phyloP scores from a whole-genome alignment of 2,329 filamentous ascomycete species.

The Diplodia scrobiculata region DNA sequence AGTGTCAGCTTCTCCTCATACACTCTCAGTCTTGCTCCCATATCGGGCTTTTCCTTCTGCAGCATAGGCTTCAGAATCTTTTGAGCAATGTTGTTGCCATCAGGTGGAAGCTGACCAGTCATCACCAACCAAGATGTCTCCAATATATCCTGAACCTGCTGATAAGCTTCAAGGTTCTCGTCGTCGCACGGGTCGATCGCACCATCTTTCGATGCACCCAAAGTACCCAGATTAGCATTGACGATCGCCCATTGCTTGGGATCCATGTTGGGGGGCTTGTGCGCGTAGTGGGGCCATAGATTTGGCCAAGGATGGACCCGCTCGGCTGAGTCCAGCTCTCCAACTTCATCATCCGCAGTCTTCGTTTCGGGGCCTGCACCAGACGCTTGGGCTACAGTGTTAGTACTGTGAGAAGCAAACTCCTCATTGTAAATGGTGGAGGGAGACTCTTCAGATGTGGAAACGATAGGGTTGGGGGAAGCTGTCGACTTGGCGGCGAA shows the following conservation, averaged over 20 bases:
- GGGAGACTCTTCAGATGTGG: neutral
- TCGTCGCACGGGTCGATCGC: neutral
- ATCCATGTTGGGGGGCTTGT: neutral
- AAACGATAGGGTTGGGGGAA: neutral
- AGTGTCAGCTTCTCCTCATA: conserved; percentile 1
- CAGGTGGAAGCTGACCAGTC: conserved; percentile 13
- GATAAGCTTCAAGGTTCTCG: conserved; percentile 6
- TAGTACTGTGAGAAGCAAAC: neutral
- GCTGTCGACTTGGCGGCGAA: neutral
- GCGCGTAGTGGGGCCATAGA: neutral
- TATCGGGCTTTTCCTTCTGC: neutral
- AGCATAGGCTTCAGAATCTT: neutral
- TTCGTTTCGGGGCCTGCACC: too few species aligned
- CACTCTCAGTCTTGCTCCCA: neutral
- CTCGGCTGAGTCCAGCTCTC: neutral
- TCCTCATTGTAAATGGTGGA: neutral
- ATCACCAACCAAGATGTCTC: conserved; percentile 8
- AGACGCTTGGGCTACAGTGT: neutral
- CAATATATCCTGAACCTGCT: neutral
- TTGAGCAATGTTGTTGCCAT: neutral
- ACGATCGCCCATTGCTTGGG: neutral
- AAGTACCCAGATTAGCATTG: neutral
- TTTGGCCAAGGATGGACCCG: conserved; percentile 20
- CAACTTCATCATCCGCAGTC: neutral
- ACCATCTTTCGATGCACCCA: neutral